These are phyloP conservation scores for Heliophila coronopifolia DNA, from an alignment of 441 rosid species.

Conservation along the genomic window DNA sequence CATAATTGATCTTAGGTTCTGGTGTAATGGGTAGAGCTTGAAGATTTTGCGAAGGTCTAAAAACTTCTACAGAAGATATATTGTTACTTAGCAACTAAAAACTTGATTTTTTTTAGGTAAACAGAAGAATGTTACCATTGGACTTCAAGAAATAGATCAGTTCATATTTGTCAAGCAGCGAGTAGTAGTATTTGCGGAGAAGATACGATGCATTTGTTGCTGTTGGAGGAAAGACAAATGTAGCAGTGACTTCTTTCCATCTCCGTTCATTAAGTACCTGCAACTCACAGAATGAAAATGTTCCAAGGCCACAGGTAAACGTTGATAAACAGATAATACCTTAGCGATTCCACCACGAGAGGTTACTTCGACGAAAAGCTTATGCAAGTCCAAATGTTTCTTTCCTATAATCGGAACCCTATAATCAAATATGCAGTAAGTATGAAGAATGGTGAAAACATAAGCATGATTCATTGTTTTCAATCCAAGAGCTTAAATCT, in stretches of 20 bases:
- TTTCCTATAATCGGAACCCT: constrained; percentile 97
- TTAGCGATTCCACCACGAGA: constrained; percentile 88
- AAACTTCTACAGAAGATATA: no score
- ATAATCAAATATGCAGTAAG: constrained; percentile 14
- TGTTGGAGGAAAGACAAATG: constrained; percentile 90
- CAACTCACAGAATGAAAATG: constrained; percentile 17
- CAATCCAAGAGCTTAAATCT: neutral
- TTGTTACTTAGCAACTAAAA: no score
- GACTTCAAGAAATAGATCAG: constrained; percentile 66
- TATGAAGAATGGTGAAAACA: neutral
- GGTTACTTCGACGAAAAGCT: constrained; percentile 86
- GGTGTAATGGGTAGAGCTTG: constrained; percentile 38
- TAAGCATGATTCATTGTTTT: constrained; percentile 6
- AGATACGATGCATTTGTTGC: constrained; percentile 95
- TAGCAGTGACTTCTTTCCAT: constrained; percentile 94
- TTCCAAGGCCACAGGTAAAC: neutral
- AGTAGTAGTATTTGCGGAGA: constrained; percentile 80
- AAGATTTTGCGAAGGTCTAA: constrained; percentile 38
- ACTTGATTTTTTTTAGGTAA: neutral
- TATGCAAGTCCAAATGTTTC: constrained; percentile 77
- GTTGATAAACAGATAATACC: constrained; percentile 32
- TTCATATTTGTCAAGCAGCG: constrained; percentile 73
- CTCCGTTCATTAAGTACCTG: constrained; percentile 77
- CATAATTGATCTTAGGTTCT: constrained; percentile 35
- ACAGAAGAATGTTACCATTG: constrained; percentile 41